Evolutionary conservation across 768 basidiomycete genomes (phyloP), one percentile per base, ranked within the genome.

Genomic region (Gymnopilus dilepis): DNA sequence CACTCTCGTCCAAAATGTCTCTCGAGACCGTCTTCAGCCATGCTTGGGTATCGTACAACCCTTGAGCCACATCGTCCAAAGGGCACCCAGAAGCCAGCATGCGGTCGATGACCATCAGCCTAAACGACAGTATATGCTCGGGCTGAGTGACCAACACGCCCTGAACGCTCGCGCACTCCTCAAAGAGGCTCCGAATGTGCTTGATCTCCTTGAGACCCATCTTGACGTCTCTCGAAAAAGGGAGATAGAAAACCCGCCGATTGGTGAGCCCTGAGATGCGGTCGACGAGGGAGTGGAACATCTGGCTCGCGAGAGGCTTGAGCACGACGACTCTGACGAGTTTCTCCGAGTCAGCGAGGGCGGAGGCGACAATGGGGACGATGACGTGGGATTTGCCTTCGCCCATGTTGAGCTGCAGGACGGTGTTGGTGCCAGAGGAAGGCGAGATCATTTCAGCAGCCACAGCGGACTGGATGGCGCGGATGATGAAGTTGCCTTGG

Each of bases 361-460:
- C 65, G 2, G 75, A 64, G 0, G 74, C 72, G 1, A 76, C 69
- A 31, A 85, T 69, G 0, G 85, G 85, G 1, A 85, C 75, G 19
- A 86, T 86, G 7, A 83, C 82, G 3, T 77, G 75, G 11, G 82
- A 78, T 60, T 86, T 85, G 1, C 84, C 85, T 58, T 86, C 84
- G 2, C 84, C 84, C 84, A 86, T 86, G 54, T 86, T 84, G 21
- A 86, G 77, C 40, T 86, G 84, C 28, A 82, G 70, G 7, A 75
- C 67, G 0, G 79, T 77, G 53, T 81, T 86, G 8, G 62, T 17
- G 2, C 61, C 57, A 0, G 70, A 74, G 1, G 56, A 60, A 0
- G 85, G 84, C 0, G 67, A 55, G 26, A 82, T 80, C 85, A 86
- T 85, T 50, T 84, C 77, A 4, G 64, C 50, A 0, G 84, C 81